phyloP scores from a whole-genome alignment of 2,329 filamentous ascomycete species.

The Fusarium dlaminii region DNA sequence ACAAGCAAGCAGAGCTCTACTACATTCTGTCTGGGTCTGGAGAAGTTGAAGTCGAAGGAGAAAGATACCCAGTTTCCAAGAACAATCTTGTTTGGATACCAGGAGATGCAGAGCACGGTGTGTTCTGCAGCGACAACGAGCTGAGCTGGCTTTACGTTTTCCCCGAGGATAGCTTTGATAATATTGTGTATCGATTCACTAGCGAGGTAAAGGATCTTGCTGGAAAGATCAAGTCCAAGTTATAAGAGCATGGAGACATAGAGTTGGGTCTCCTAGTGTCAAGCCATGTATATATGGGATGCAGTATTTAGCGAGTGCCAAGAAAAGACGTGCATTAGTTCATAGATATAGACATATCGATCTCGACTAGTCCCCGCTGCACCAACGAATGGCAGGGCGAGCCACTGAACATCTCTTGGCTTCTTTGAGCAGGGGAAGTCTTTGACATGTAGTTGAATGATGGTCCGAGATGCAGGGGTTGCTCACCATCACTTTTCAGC shows the following conservation, averaged over 20 bases:
- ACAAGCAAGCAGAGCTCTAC: slow-evolving; percentile 42
- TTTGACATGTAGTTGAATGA: not conserved
- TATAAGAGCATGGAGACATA: not conserved
- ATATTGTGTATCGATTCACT: slow-evolving; percentile 37
- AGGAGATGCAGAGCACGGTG: slow-evolving; percentile 38
- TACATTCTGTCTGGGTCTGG: slow-evolving; percentile 37
- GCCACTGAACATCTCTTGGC: not conserved
- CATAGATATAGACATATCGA: not conserved
- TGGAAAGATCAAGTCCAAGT: slow-evolving; percentile 2
- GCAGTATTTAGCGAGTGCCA: not conserved
- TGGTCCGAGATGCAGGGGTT: not conserved
- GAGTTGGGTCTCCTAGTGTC: not conserved
- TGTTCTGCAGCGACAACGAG: slow-evolving; percentile 29
- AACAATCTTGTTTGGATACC: slow-evolving; percentile 38
- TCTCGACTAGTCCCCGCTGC: not conserved
- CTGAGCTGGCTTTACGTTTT: slow-evolving; percentile 40
- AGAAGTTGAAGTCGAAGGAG: slow-evolving; percentile 34
- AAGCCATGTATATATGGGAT: not conserved
- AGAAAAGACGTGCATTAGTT: not conserved
- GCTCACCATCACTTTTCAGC: not conserved
- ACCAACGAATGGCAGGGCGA: not conserved
- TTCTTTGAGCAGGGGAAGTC: not conserved
- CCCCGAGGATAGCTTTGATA: slow-evolving; percentile 37
- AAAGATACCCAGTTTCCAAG: slow-evolving; percentile 18
- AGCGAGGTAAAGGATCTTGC: slow-evolving; percentile 6